These are phyloP conservation scores for Acorus gramineus DNA, from an alignment of 106 monocot genomes.

Conservation along the genomic window DNA sequence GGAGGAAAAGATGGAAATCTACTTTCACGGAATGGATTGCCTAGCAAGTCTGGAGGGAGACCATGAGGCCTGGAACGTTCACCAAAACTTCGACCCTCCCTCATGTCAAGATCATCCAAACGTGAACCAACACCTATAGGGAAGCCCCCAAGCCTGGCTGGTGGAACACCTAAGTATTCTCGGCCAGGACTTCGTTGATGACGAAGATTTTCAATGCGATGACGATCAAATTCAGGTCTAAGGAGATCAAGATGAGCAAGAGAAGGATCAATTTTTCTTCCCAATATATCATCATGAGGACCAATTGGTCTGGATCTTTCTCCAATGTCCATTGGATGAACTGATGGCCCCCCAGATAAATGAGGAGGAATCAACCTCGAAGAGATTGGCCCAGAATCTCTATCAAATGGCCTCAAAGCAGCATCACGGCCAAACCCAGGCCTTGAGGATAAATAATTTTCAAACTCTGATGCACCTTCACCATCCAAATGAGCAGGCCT, in stretches of 20 bases:
- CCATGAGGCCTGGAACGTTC: constrained; percentile 15
- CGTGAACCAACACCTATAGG: neutral
- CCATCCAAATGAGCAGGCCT: constrained; percentile 40
- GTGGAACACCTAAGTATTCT: constrained; percentile 12
- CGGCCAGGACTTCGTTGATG: constrained; percentile 31
- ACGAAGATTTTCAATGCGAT: constrained; percentile 25
- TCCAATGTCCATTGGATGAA: constrained; percentile 13
- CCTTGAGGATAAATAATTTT: constrained; percentile 27
- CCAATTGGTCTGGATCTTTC: constrained; percentile 21
- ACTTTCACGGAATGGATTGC: constrained; percentile 4
- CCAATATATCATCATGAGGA: constrained; percentile 24
- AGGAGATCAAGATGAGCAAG: constrained; percentile 21
- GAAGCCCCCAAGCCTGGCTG: constrained; percentile 7
- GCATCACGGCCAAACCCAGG: constrained; percentile 9
- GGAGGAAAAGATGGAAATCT: neutral
- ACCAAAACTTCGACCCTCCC: constrained; percentile 13
- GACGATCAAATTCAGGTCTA: constrained; percentile 35
- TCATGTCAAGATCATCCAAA: constrained; percentile 10
- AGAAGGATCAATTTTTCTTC: constrained; percentile 22
- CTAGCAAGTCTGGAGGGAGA: constrained; percentile 2
- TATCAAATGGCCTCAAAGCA: constrained; percentile 22
- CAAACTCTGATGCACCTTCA: constrained; percentile 34
- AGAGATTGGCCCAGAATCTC: constrained; percentile 2
- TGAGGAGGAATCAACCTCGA: constrained; percentile 15
- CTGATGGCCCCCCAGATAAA: constrained; percentile 11